phyloP scores from a whole-genome alignment of 305 asterid genomes.

The Rubia peregrina region DNA sequence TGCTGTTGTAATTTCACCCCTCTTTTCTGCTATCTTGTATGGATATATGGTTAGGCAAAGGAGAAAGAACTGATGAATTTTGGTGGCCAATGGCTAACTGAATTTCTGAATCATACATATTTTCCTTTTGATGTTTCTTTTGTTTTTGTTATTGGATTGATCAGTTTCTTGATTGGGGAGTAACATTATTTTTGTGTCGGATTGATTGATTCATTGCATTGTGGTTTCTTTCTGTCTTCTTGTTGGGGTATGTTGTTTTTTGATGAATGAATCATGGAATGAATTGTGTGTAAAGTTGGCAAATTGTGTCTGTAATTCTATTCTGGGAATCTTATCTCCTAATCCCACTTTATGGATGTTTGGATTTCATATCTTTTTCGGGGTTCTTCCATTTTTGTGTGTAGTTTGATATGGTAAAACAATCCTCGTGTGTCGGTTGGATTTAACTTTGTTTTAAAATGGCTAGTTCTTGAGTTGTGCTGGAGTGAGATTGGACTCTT shows the following conservation, averaged over 20 bases:
- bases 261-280: conserved; percentile 5
- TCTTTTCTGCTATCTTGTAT: conserved; percentile 3
- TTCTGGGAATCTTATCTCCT: conserved; percentile 14
- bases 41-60: conserved; percentile 6
- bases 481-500: conserved; percentile 30
- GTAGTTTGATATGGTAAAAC: background rate
- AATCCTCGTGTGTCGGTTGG: background rate
- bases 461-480: conserved; percentile 13
- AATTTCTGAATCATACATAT: too few relatives aligned
- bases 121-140: background rate
- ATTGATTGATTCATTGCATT: background rate
- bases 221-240: background rate
- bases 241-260: background rate
- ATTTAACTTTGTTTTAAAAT: background rate
- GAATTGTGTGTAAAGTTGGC: background rate
- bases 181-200: background rate
- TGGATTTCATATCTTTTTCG: conserved; percentile 6
- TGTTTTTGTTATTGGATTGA: background rate
- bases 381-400: conserved; percentile 11
- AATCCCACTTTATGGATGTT: conserved; percentile 6
- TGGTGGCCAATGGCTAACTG: conserved; percentile 6
- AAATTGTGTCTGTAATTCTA: conserved; percentile 1
- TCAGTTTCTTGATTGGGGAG: background rate
- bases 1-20: conserved; percentile 17
- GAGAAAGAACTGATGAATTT: conserved; percentile 5